Evolutionary conservation across 2,329 filamentous ascomycete genomes (phyloP).

Genomic region (Aureobasidium sp.): DNA sequence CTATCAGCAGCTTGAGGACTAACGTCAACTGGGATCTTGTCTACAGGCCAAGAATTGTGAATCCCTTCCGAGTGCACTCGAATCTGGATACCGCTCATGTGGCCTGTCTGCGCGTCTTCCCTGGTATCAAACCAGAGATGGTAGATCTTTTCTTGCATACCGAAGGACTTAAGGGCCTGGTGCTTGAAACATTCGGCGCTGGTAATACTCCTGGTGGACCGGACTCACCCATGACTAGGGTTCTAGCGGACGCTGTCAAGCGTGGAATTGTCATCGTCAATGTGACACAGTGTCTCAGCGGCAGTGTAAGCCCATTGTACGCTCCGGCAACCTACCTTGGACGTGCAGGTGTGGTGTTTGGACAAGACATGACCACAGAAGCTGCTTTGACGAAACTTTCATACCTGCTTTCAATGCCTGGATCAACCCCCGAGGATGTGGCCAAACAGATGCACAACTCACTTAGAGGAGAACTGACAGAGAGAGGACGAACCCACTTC

Average conservation of each 20-base stretch:
- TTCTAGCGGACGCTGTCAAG: slow-evolving; percentile 66
- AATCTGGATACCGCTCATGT: slow-evolving; percentile 81
- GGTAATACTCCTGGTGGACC: slow-evolving; percentile 80
- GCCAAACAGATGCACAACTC: slow-evolving; percentile 62
- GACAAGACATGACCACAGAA: slow-evolving; percentile 81
- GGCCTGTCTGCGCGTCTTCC: slow-evolving; percentile 81
- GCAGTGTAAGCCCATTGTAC: slow-evolving; percentile 33
- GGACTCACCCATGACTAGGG: slow-evolving; percentile 68
- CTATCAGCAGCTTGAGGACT: slow-evolving; percentile 70
- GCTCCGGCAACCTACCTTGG: slow-evolving; percentile 56
- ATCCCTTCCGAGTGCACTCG: slow-evolving; percentile 64
- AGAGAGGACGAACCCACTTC: slow-evolving; percentile 63
- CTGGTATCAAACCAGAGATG: slow-evolving; percentile 89
- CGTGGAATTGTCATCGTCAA: slow-evolving; percentile 82
- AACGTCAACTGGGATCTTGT: slow-evolving; percentile 74
- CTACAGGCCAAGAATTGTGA: slow-evolving; percentile 62
- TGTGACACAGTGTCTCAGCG: slow-evolving; percentile 71
- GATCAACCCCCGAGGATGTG: slow-evolving; percentile 56
- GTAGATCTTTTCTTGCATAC: slow-evolving; percentile 72
- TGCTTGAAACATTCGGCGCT: slow-evolving; percentile 88
- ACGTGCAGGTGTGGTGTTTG: slow-evolving; percentile 77
- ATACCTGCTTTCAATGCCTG: slow-evolving; percentile 66
- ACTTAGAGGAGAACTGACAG: slow-evolving; percentile 78
- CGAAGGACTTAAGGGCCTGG: slow-evolving; percentile 68
- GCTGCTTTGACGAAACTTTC: slow-evolving; percentile 85